Evolutionary conservation across 345 rosid species (phyloP).

Genomic region (Camelina neglecta): DNA sequence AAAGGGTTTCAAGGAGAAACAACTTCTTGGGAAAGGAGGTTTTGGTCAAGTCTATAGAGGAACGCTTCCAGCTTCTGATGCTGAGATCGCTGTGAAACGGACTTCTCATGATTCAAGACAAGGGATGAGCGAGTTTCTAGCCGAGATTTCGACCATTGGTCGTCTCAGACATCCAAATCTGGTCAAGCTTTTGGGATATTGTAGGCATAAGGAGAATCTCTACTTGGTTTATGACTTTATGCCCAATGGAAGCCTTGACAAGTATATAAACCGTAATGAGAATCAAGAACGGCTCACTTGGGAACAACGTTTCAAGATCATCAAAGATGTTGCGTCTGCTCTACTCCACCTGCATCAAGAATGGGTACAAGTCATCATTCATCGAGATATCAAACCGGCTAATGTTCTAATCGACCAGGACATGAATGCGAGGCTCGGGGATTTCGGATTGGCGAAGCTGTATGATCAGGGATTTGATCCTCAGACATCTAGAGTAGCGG

Average conservation of each 20-base stretch:
- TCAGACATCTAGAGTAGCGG: constrained; percentile 45
- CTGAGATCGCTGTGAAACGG: constrained; percentile 56
- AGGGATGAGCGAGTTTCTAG: constrained; percentile 56
- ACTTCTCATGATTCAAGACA: constrained; percentile 53
- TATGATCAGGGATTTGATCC: constrained; percentile 47
- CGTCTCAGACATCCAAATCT: constrained; percentile 46
- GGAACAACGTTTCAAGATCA: constrained; percentile 48
- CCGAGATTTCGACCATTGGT: constrained; percentile 51
- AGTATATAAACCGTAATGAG: constrained; percentile 31
- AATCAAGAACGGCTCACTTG: constrained; percentile 40
- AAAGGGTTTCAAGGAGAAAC: constrained; percentile 52
- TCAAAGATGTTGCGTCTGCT: constrained; percentile 47
- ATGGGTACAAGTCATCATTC: constrained; percentile 54
- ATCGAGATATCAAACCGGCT: constrained; percentile 50
- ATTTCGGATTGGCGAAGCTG: constrained; percentile 53
- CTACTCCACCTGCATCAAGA: constrained; percentile 50
- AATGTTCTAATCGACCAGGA: constrained; percentile 47
- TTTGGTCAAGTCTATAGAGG: constrained; percentile 64
- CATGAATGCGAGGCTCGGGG: constrained; percentile 49
- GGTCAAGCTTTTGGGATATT: constrained; percentile 51
- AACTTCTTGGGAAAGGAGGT: constrained; percentile 56
- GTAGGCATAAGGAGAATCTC: constrained; percentile 48
- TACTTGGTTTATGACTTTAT: constrained; percentile 54
- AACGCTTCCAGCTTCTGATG: constrained; percentile 39
- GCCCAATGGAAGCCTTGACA: constrained; percentile 56